Evolutionary conservation across 768 basidiomycete species (phyloP).

Genomic region (Termitomyces sp.): DNA sequence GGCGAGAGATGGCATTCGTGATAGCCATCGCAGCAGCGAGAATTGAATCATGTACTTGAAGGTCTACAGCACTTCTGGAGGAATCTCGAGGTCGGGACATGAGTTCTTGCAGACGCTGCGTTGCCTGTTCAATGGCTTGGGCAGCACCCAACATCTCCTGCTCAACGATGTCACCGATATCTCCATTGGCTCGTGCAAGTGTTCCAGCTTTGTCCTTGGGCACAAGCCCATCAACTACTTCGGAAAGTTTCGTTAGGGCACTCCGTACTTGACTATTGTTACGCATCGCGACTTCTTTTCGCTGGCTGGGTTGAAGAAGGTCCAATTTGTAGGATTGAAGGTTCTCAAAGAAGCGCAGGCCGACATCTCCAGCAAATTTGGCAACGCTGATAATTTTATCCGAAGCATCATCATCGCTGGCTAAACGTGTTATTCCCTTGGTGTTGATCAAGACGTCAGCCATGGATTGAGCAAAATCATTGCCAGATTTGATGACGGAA

Average conservation of each 20-base stretch:
- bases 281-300: conserved; percentile 83
- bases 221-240: conserved; percentile 78
- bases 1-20: conserved; percentile 88
- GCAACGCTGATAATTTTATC: conserved; percentile 87
- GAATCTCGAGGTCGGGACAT: conserved; percentile 89
- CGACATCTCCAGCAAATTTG: conserved; percentile 82
- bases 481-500: conserved; percentile 96
- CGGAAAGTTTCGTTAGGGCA: conserved; percentile 80
- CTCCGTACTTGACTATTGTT: conserved; percentile 84
- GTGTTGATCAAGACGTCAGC: conserved; percentile 89
- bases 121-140: conserved; percentile 89
- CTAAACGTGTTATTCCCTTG: conserved; percentile 92
- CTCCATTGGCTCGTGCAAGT: conserved; percentile 76
- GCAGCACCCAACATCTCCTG: conserved; percentile 95
- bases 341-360: conserved; percentile 89
- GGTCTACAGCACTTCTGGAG: conserved; percentile 79
- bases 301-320: conserved; percentile 63
- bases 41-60: conserved; percentile 98
- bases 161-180: conserved; percentile 94
- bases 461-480: conserved; percentile 91
- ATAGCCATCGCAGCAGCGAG: conserved; percentile 91
- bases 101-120: conserved; percentile 82
- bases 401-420: conserved; percentile 84
- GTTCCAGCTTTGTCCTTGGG: conserved; percentile 76
- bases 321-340: conserved; percentile 94